phyloP scores from a whole-genome alignment of 2,329 filamentous ascomycete genomes.

The Penicillium oxalicum region DNA sequence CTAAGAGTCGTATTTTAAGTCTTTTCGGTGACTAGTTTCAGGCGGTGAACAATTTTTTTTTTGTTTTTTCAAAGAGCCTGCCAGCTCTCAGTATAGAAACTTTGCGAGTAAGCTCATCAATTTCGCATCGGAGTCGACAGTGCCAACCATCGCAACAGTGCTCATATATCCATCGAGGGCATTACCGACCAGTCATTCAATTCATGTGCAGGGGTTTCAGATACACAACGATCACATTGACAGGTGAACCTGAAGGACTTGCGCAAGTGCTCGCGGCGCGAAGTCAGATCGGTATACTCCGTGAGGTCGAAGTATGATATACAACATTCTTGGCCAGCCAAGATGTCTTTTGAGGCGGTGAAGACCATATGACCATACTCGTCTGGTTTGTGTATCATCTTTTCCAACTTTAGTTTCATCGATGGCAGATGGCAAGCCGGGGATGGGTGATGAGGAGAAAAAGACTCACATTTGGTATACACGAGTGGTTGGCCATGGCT shows the following conservation, averaged over 20 bases:
- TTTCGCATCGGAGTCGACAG: background rate
- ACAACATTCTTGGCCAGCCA: conserved; percentile 28
- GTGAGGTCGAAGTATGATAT: conserved; percentile 31
- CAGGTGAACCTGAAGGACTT: conserved; percentile 27
- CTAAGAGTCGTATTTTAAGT: too few species aligned
- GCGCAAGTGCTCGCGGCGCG: conserved; percentile 22
- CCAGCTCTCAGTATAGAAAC: too few species aligned
- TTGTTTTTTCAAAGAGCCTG: too few species aligned
- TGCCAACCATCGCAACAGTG: background rate
- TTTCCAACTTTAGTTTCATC: background rate
- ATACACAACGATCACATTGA: conserved; percentile 22
- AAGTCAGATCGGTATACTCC: conserved; percentile 12
- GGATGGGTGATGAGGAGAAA: background rate
- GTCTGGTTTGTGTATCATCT: conserved; percentile 30
- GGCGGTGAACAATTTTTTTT: too few species aligned
- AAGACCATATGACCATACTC: conserved; percentile 27
- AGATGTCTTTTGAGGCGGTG: conserved; percentile 24
- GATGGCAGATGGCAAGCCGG: background rate
- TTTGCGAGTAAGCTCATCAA: too few species aligned
- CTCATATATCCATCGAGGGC: conserved; percentile 13
- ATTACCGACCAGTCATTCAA: conserved; percentile 15
- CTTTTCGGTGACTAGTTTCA: too few species aligned
- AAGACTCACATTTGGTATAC: conserved; percentile 17
- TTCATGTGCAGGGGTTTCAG: conserved; percentile 16
- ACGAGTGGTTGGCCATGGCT: conserved; percentile 22